Percentiles rank a stretch among this genome's conserved stretches.
phyloP scores from a whole-genome alignment of 1,284 basidiomycete genomes.

The Bjerkandera adusta region DNA sequence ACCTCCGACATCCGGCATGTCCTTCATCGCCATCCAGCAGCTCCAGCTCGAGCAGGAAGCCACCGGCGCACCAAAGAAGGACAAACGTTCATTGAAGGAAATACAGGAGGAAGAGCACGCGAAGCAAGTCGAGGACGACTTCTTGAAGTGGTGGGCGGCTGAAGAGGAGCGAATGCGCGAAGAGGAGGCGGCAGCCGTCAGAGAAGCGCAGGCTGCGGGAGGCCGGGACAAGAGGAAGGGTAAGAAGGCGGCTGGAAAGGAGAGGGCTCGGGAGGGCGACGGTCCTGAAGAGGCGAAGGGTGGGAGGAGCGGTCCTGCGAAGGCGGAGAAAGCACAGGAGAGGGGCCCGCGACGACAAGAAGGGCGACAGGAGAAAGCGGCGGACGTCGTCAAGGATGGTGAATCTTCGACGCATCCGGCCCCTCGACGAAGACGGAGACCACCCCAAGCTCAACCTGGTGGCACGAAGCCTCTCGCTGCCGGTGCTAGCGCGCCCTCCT shows the following conservation, averaged over 20 bases:
- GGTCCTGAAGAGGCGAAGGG: background rate
- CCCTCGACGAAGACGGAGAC: too few species aligned
- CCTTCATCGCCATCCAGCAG: slow-evolving; percentile 83
- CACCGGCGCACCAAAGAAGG: slow-evolving; percentile 35
- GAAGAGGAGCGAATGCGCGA: slow-evolving; percentile 69
- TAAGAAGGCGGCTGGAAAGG: background rate
- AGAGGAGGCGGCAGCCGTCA: slow-evolving; percentile 32
- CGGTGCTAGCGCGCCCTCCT: too few species aligned
- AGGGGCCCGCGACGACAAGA: too few species aligned
- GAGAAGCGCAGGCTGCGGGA: background rate
- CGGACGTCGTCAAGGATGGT: too few species aligned
- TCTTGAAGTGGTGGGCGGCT: slow-evolving; percentile 82
- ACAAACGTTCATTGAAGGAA: slow-evolving; percentile 67
- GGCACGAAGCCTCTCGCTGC: too few species aligned
- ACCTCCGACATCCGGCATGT: slow-evolving; percentile 39
- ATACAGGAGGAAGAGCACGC: slow-evolving; percentile 84
- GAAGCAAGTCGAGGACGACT: slow-evolving; percentile 68
- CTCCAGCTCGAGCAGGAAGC: slow-evolving; percentile 61
- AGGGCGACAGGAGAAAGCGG: too few species aligned
- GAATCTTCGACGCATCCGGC: too few species aligned
- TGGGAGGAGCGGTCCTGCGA: background rate
- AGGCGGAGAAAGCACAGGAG: too few species aligned
- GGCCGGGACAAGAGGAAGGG: slow-evolving; percentile 1
- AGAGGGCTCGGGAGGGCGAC: background rate
- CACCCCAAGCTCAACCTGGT: too few species aligned